A percentile compares a stretch with the other conserved stretches of the same genome.
Evolutionary conservation across 2,329 filamentous ascomycete species (phyloP).

Genomic region (Fusarium lateritium): DNA sequence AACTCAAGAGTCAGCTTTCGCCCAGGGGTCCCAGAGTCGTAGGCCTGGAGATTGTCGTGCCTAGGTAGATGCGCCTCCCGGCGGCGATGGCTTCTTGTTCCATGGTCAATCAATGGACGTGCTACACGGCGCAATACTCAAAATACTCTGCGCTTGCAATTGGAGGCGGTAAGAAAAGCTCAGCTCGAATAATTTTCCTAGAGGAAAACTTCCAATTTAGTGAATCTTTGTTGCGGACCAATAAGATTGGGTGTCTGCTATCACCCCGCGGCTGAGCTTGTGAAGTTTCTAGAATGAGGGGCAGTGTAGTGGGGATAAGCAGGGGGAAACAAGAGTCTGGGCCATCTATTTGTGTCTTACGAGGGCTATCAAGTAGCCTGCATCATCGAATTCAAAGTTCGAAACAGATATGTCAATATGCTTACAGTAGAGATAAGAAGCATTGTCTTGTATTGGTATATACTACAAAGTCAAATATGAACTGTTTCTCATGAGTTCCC

Average conservation of each 20-base stretch:
- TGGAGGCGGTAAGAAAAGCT: not conserved
- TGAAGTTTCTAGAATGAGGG: conserved; percentile 17
- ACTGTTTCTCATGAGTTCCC: too few relatives aligned
- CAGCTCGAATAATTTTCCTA: conserved; percentile 1
- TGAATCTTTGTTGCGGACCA: conserved; percentile 15
- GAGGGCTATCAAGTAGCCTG: too few relatives aligned
- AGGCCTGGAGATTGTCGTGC: conserved; percentile 16
- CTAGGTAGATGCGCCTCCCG: conserved; percentile 70
- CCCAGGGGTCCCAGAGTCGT: not conserved
- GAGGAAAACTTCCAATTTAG: not conserved
- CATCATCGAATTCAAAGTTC: too few relatives aligned
- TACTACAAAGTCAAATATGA: not conserved
- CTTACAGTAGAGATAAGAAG: not conserved
- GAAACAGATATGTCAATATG: not conserved
- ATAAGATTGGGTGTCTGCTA: conserved; percentile 2
- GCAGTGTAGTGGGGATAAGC: conserved; percentile 6
- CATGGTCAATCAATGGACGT: conserved; percentile 1
- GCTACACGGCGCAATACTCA: not conserved
- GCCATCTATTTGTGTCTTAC: not conserved
- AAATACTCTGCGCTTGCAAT: not conserved
- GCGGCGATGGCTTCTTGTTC: conserved; percentile 46
- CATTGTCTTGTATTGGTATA: not conserved
- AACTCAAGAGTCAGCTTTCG: conserved; percentile 16
- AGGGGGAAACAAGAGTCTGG: not conserved
- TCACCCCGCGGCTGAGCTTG: conserved; percentile 5